Evolutionary conservation across 805 yeast species (phyloP).

Genomic region (Starmerella lactis-condensi): DNA sequence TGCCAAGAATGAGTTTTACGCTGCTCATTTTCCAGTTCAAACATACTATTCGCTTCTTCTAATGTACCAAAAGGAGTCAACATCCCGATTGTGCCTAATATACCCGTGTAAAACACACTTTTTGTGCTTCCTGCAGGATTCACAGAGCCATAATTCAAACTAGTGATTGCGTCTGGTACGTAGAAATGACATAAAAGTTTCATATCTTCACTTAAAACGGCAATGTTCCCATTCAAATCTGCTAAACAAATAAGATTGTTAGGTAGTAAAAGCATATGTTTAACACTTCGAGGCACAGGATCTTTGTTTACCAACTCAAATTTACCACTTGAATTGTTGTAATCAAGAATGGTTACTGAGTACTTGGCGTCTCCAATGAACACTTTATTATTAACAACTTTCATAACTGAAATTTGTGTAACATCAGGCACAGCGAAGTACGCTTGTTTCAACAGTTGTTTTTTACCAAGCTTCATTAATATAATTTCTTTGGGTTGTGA

Average conservation of each 20-base stretch:
- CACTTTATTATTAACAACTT: constrained; percentile 38
- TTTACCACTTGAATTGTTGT: constrained; percentile 29
- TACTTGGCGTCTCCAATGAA: constrained; percentile 55
- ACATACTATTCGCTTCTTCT: constrained; percentile 43
- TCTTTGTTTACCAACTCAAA: constrained; percentile 60
- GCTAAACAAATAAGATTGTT: constrained; percentile 63
- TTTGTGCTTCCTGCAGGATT: constrained; percentile 20
- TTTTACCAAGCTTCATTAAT: constrained; percentile 50
- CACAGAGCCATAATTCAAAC: constrained; percentile 36
- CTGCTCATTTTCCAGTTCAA: constrained; percentile 32
- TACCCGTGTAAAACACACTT: constrained; percentile 47
- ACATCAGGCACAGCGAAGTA: constrained; percentile 30
- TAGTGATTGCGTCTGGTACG: constrained; percentile 51
- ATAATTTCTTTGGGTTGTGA: constrained; percentile 27
- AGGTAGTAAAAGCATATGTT: constrained; percentile 45
- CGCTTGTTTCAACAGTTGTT: constrained; percentile 56
- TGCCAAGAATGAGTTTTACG: constrained; percentile 28
- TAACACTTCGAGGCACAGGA: constrained; percentile 43
- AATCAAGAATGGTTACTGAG: constrained; percentile 42
- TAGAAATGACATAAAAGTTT: constrained; percentile 38
- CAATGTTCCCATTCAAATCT: constrained; percentile 70
- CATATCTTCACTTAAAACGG: constrained; percentile 42
- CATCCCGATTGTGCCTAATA: constrained; percentile 68
- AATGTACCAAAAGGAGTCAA: constrained; percentile 47
- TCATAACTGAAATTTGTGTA: constrained; percentile 36